phyloP scores from a whole-genome alignment of 164 flowering plant species.

The Vitis cinerea region DNA sequence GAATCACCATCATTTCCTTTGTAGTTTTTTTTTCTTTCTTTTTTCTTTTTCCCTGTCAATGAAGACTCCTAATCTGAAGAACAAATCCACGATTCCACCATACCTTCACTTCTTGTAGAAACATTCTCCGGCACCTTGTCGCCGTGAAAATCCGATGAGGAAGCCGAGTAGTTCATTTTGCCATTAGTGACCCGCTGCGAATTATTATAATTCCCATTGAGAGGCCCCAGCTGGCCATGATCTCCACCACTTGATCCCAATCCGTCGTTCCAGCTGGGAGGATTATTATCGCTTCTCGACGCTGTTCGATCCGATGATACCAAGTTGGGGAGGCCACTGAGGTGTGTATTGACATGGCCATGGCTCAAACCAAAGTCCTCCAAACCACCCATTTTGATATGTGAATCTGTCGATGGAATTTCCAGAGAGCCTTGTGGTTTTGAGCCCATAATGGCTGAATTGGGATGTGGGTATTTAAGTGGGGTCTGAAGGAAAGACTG shows the following conservation, averaged over 20 bases:
- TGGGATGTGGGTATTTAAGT: conserved; percentile 6
- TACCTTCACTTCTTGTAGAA: conserved; percentile 43
- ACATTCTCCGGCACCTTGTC: conserved; percentile 22
- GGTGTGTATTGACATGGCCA: conserved; percentile 9
- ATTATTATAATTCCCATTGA: conserved; percentile 9
- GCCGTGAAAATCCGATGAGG: conserved; percentile 24
- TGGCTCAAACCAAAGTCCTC: conserved; percentile 27
- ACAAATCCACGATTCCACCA: conserved; percentile 51
- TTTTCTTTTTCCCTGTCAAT: neutral
- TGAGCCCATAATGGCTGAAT: conserved; percentile 10
- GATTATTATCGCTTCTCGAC: conserved; percentile 7
- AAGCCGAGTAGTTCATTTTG: conserved; percentile 10
- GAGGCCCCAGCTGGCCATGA: conserved; percentile 10
- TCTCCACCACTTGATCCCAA: neutral
- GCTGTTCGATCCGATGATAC: conserved; percentile 6
- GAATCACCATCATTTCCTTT: conserved; percentile 2
- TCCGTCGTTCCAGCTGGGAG: conserved; percentile 5
- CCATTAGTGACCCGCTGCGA: conserved; percentile 2
- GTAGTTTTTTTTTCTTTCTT: neutral
- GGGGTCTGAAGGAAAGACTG: conserved; percentile 25
- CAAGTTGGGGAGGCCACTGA: conserved; percentile 14
- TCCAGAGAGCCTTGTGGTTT: conserved; percentile 16
- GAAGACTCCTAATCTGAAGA: conserved; percentile 30
- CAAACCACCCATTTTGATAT: conserved; percentile 14
- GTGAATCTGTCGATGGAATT: conserved; percentile 7